Evolutionary conservation across 1,139 yeast genomes (phyloP).

Genomic region (Hemisphaericaspora lyxosophila): DNA sequence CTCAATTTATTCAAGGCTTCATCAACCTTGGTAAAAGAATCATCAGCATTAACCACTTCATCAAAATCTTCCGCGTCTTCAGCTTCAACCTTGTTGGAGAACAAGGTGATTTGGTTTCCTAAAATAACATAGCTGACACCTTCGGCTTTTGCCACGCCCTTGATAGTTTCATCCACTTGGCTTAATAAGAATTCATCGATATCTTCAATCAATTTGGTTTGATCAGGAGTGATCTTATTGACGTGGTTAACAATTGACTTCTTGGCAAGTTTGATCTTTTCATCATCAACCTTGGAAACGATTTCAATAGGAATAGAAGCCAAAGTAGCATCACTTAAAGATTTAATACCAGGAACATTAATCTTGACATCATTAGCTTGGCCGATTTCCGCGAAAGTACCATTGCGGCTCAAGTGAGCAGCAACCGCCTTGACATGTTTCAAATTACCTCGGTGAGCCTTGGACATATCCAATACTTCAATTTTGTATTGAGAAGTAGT

Average conservation of each 20-base stretch:
- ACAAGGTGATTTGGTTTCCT: slow-evolving; percentile 42
- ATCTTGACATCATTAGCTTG: slow-evolving; percentile 51
- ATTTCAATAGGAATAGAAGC: slow-evolving; percentile 44
- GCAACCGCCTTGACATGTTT: slow-evolving; percentile 76
- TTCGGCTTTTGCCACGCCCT: slow-evolving; percentile 46
- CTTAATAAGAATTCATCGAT: slow-evolving; percentile 67
- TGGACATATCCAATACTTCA: slow-evolving; percentile 75
- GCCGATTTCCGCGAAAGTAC: slow-evolving; percentile 48
- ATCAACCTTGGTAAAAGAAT: slow-evolving; percentile 37
- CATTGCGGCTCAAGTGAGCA: slow-evolving; percentile 57
- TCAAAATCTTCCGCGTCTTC: slow-evolving; percentile 41
- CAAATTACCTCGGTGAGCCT: slow-evolving; percentile 81
- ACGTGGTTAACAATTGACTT: slow-evolving; percentile 71
- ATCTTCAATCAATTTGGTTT: slow-evolving; percentile 58
- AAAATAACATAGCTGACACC: slow-evolving; percentile 59
- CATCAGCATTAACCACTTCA: slow-evolving; percentile 38
- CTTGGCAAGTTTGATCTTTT: slow-evolving; percentile 48
- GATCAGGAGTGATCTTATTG: slow-evolving; percentile 69
- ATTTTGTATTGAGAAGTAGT: slow-evolving; percentile 52
- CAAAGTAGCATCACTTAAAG: slow-evolving; percentile 20
- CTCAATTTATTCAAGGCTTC: slow-evolving; percentile 56
- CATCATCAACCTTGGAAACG: slow-evolving; percentile 35
- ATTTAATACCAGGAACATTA: slow-evolving; percentile 49
- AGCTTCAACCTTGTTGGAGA: slow-evolving; percentile 19
- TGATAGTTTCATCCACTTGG: slow-evolving; percentile 47